phyloP scores from a whole-genome alignment of 2,329 filamentous ascomycete genomes.

The Blastomyces percursus region DNA sequence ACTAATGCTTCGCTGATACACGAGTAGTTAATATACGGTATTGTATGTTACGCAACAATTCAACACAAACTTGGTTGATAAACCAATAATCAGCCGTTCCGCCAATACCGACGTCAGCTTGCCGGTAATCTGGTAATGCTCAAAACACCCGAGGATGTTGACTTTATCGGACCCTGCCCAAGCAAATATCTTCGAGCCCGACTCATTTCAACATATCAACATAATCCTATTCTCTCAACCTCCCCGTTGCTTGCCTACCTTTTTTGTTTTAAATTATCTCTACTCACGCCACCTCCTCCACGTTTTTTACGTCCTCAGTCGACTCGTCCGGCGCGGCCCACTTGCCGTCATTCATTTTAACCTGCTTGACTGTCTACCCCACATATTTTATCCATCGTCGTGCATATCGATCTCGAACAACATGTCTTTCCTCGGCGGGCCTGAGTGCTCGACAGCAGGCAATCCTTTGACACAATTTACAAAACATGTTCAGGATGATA shows the following conservation, averaged over 20 bases:
- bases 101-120: neutral
- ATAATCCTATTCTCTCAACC: neutral
- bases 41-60: neutral
- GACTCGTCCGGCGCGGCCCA: neutral
- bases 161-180: neutral
- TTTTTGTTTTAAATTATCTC: neutral
- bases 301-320: neutral
- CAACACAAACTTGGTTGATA: neutral
- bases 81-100: neutral
- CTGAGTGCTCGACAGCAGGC: constrained; percentile 90
- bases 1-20: neutral
- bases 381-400: neutral
- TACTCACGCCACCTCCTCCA: neutral
- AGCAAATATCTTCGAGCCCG: neutral
- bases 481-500: constrained; percentile 94
- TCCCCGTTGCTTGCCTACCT: neutral
- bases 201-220: neutral
- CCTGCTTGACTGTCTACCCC: neutral
- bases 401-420: constrained; percentile 13
- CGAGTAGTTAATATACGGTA: neutral
- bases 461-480: constrained; percentile 97
- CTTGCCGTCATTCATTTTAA: neutral
- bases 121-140: neutral
- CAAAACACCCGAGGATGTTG: constrained; percentile 4
- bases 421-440: constrained; percentile 94